Evolutionary conservation across 2,329 filamentous ascomycete genomes (phyloP).

Genomic region (Fusarium metavorans): DNA sequence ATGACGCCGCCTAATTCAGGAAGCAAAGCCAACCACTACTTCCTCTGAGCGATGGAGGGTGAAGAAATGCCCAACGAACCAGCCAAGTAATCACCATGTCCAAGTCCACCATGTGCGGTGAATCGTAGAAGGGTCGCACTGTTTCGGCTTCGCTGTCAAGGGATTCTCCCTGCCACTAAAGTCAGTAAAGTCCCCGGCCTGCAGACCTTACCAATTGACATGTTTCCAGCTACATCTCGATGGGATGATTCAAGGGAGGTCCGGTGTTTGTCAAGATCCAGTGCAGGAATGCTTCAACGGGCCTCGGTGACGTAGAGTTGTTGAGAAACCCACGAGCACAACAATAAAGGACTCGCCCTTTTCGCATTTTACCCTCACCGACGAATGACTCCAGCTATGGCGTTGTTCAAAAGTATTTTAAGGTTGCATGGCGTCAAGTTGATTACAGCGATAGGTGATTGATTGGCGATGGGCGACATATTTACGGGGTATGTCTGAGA

Average conservation of each 20-base stretch:
- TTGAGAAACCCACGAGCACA: neutral
- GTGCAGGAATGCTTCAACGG: neutral
- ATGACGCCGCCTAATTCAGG: neutral
- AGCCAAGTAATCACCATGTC: neutral
- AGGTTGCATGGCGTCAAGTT: slow-evolving; percentile 42
- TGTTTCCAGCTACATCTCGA: neutral
- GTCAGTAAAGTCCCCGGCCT: slow-evolving; percentile 29
- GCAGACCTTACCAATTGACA: slow-evolving; percentile 31
- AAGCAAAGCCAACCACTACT: neutral
- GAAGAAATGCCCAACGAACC: neutral
- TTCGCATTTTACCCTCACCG: neutral
- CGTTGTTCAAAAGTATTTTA: slow-evolving; percentile 24
- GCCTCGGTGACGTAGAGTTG: neutral
- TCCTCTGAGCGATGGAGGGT: neutral
- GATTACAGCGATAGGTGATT: slow-evolving; percentile 48
- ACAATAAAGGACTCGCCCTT: neutral
- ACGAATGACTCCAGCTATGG: slow-evolving; percentile 4
- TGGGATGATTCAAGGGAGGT: neutral
- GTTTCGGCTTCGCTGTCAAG: neutral
- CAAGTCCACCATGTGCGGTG: neutral
- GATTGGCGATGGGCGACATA: slow-evolving; percentile 46
- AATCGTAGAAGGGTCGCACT: neutral
- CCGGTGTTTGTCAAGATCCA: neutral
- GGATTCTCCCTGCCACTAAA: slow-evolving; percentile 17
- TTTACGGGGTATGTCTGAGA: slow-evolving; percentile 50